Percentiles rank a stretch among this genome's conserved stretches.
These are phyloP conservation scores for Elongisporangium prolatum DNA, from an alignment of 352 stramenopile species.

Conservation along the genomic window DNA sequence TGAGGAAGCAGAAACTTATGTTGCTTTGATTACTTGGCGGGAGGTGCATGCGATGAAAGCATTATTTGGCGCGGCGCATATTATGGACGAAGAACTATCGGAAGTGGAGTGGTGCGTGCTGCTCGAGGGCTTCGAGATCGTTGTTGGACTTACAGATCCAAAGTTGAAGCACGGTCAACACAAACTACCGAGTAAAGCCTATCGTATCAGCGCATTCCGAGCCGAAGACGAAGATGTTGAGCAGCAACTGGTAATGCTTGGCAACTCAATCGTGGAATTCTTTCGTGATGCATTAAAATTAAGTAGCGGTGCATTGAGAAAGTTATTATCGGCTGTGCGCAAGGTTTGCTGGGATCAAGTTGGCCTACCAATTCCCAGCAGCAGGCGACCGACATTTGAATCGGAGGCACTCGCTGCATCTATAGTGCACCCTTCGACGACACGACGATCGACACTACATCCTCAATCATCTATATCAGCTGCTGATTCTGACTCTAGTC, in stretches of 20 bases:
- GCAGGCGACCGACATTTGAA: background rate
- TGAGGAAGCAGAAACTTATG: constrained; percentile 61
- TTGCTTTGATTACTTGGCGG: constrained; percentile 70
- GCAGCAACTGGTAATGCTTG: constrained; percentile 82
- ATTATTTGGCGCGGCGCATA: constrained; percentile 75
- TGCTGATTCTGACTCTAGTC: constrained; percentile 11
- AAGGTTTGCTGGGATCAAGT: constrained; percentile 72
- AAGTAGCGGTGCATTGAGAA: constrained; percentile 46
- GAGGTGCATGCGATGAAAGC: constrained; percentile 89
- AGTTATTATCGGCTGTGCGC: constrained; percentile 55
- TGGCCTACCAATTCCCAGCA: constrained; percentile 34
- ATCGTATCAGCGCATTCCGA: constrained; percentile 65
- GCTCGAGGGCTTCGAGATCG: constrained; percentile 77
- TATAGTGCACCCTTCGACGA: background rate
- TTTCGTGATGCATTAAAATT: constrained; percentile 72
- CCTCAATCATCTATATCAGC: background rate
- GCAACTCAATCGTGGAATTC: constrained; percentile 82
- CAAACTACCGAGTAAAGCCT: constrained; percentile 69
- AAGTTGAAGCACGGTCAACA: constrained; percentile 74
- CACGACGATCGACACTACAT: background rate
- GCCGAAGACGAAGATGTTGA: constrained; percentile 85
- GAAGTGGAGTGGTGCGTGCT: constrained; percentile 72
- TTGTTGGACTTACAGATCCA: constrained; percentile 62
- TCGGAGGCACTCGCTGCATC: background rate
- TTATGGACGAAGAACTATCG: constrained; percentile 82